Base-by-base conservation (phyloP, 2,329 filamentous ascomycete species). In the Pseudocercospora pini-densiflorae region DNA sequence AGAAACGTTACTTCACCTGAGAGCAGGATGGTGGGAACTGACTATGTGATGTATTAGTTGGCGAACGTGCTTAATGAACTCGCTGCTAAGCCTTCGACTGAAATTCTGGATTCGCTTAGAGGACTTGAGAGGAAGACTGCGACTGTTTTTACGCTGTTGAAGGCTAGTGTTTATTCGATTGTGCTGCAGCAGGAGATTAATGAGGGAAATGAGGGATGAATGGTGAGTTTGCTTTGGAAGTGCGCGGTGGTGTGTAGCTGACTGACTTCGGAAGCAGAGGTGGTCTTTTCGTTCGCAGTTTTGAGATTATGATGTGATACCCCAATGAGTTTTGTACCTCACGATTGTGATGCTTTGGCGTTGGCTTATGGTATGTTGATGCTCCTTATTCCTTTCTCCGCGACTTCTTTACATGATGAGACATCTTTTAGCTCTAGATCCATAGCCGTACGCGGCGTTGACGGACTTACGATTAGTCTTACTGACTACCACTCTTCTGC, bases 101-200 rank as follows among this genome's bases (percentile, higher is more conserved):
- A 92, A 71, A 94, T 96, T 64, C 86, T 96, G 61, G 93, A 99
- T 79, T 90, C 92, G 8, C 84, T 99, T 73, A 86, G 95, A 62
- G 90, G 94, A 51, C 84, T 99, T 62, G 95, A 99, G 84, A 86
- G 95, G 73, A 97, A 98, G 84, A 97, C 94, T 51, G 93, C 93
- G 72, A 84, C 97, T 62, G 94, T 97, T 23, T 98, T 97, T 80
- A 99, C 95, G 69, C 81, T 98, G 77, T 86, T 99, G 77, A 99
- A 99, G 84, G 94, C 95, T 19, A 98, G 94, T 79, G 95, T 99
- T 70, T 99, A 99, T 82, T 97, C 92, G 77, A 99, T 99, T 82
- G 94, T 99, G 68, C 80, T 99, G 83, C 94, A 99, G 86, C 94
- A 98, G 86, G 92, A 98, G 86, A 93, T 97, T 75, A 89, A 90